Base-by-base conservation (phyloP, 208 protist species). In the Angomonas ambiguus region DNA sequence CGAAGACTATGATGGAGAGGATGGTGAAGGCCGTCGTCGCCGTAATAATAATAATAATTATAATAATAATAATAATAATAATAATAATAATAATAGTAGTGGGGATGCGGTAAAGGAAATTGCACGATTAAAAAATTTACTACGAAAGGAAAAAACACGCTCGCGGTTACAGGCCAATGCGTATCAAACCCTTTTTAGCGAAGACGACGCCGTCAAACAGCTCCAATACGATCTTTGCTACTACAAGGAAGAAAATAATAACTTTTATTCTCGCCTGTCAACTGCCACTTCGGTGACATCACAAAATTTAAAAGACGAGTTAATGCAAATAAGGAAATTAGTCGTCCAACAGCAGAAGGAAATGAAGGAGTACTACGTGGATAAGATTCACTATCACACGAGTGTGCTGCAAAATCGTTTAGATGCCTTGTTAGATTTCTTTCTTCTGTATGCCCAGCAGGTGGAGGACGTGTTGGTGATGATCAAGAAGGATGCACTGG, bases 391-490 rank as follows among this genome's bases (percentile, higher is more conserved):
- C 18, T 8, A 5, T 8, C 4, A 6, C 6, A 22, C 48, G 32
- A 34, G 25, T 20, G 10, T 45, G 6, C 13, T 24, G 32, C 58
- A 63, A 35, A 30, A 22, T 1, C 65, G 70, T 8, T 62, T 63
- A 1, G 66, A 69, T 56, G 13, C 34, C 28, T 16, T 80, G 33
- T 22, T 80, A n/a, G 32, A 27, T 33, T 74, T 80, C 53, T 31
- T 80, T 30, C 30, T 3, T 6, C 33, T 71, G 0, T 80, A 71
- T 38, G 41, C 45, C 6, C 45, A 48, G 27, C 65, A 76, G 42
- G 60, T 76, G 10, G 4, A 30, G n/a, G 25, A 24, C 13, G 22
- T 80, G 0, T 51, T 53, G 18, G 32, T 24, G 0, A 4, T 41
- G 5, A 20, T 72, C 4, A 20, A 45, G n/a, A 27, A 24, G 35